A percentile compares a stretch with the other conserved stretches of the same genome.
Conservation (phyloP, 1,284 basidiomycete genomes). For the Flammula alnicola region DNA sequence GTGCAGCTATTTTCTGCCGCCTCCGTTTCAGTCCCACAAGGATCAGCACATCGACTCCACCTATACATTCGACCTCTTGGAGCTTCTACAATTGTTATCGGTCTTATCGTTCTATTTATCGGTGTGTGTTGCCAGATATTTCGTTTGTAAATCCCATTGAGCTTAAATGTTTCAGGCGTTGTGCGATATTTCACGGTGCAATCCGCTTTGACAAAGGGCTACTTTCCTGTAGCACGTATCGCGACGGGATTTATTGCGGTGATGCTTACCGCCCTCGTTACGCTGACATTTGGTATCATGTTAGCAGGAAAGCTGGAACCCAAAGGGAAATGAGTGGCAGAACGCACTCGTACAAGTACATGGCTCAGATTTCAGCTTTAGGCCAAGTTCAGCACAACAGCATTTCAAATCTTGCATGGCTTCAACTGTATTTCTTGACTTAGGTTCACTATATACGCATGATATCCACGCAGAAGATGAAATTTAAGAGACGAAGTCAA, state of each 20-base stretch:
- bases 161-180: constrained; percentile 43
- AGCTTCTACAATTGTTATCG: constrained; percentile 53
- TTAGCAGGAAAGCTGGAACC: constrained; percentile 36
- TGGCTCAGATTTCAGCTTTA: too few species aligned
- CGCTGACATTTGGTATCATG: constrained; percentile 56
- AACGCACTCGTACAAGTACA: too few species aligned
- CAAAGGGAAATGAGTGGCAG: background rate
- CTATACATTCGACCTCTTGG: constrained; percentile 59
- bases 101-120: constrained; percentile 52
- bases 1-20: constrained; percentile 62
- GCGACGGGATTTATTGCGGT: constrained; percentile 49
- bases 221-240: constrained; percentile 59
- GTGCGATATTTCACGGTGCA: constrained; percentile 62
- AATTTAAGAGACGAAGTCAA: too few species aligned
- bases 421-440: too few species aligned
- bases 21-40: constrained; percentile 24
- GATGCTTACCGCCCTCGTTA: constrained; percentile 47
- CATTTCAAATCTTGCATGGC: too few species aligned
- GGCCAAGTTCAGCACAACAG: too few species aligned
- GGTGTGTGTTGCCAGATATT: constrained; percentile 38
- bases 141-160: background rate
- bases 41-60: constrained; percentile 32
- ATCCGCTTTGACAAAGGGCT: constrained; percentile 53
- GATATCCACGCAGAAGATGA: too few species aligned
- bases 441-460: too few species aligned